Base-by-base conservation (phyloP, 2,329 filamentous ascomycete species). In the Clonostachys chloroleuca region DNA sequence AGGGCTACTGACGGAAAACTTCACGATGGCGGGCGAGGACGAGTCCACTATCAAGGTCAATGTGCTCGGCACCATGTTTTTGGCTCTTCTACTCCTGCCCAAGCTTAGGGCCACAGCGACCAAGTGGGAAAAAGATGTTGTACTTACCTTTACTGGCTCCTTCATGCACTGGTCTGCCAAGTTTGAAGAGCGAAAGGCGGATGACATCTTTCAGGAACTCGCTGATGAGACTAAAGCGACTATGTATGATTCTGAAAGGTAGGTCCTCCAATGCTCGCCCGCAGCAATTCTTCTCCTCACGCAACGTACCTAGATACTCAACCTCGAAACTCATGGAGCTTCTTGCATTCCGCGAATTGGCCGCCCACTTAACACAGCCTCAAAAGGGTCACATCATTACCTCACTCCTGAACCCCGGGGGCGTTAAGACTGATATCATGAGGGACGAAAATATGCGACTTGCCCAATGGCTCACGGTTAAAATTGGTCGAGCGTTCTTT, bases 401-500 rank as follows among this genome's bases (percentile, higher is more conserved):
- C 48, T 81, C 79, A 54, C 65, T 66, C 50, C 50, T 77, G 17
- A 78, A 77, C 47, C 78, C 79, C 0, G 78, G 78, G 2, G 62
- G 75, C 33, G 81, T 78, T 55, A 65, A 76, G 39, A 72, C 73
- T 1, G 61, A 69, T 20, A 61, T 82, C 2, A 54, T 52, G 6
- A 64, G 76, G 2, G 68, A 77, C 0, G 24, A 30, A 3, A 30
- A 30, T 9, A 30, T 30, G 24, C 24, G 24, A 10, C 9, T 30
- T 30, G 24, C 44, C 0, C 46, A 35, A 14, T 46, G 45, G 2
- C 52, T 49, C 48, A 12, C 12, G 2, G 43, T 57, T 10, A 49
- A 37, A 42, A 47, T 54, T 6, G 34, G 72, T 35, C 60, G 64
- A 20, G 45, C 62, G 12, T 7, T 69, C 17, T 45, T 73, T 35